These are phyloP conservation scores for Syncephalastrum racemosum DNA, from an alignment of 371 early-diverging fungal species.

Conservation along the genomic window DNA sequence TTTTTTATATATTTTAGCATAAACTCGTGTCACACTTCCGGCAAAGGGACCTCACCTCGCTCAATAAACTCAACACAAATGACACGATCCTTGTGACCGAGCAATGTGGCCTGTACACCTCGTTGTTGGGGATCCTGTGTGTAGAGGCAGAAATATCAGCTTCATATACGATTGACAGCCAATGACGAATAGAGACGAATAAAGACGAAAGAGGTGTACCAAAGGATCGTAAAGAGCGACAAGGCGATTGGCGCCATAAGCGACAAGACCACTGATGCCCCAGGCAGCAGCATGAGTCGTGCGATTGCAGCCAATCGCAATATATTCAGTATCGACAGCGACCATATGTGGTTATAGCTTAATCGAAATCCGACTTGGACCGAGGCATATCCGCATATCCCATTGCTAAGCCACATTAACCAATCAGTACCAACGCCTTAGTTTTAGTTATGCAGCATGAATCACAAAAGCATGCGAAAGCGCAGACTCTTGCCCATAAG, in stretches of 20 bases:
- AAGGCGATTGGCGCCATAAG: conserved; percentile 71
- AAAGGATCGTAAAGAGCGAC: conserved; percentile 77
- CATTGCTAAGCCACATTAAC: too few relatives aligned
- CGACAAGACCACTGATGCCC: conserved; percentile 65
- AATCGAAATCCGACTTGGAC: too few relatives aligned
- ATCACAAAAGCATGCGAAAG: too few relatives aligned
- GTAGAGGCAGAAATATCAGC: background rate
- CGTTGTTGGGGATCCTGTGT: conserved; percentile 49
- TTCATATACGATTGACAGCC: background rate
- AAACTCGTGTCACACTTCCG: conserved; percentile 1
- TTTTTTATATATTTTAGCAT: background rate
- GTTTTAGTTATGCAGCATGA: too few relatives aligned
- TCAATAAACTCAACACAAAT: conserved; percentile 77
- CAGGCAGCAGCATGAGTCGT: conserved; percentile 70
- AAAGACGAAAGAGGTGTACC: conserved; percentile 33
- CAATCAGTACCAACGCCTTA: too few relatives aligned
- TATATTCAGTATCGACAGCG: conserved; percentile 55
- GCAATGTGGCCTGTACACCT: conserved; percentile 68
- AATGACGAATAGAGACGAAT: background rate
- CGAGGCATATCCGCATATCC: too few relatives aligned
- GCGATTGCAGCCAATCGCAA: conserved; percentile 71
- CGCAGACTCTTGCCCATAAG: too few relatives aligned
- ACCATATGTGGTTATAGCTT: conserved; percentile 18
- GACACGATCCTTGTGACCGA: conserved; percentile 80
- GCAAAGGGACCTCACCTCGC: conserved; percentile 34